Base-by-base conservation (phyloP, 1,284 basidiomycete species). In the Ustilago bromivora region DNA sequence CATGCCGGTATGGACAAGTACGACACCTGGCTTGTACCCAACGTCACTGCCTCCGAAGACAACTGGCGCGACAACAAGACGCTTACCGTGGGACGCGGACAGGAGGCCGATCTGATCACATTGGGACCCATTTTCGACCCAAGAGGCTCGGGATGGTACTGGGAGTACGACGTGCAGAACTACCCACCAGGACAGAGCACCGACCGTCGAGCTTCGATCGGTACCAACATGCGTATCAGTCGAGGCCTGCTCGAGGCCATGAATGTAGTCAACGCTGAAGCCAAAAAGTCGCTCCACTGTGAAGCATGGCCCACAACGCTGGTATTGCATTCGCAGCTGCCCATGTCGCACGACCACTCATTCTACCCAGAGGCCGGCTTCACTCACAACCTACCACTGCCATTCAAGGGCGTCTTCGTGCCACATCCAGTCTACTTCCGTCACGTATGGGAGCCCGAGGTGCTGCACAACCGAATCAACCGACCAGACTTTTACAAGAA, bases 131-230 rank as follows among this genome's bases (percentile, higher is more conserved):
- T 86, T 75, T 86, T 86, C 64, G 84, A 86, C 57, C 84, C 84
- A n/a, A 77, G 84, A 46, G 84, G 82, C 35, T 83, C 82, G 32
- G 84, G 84, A 7, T 86, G 84, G 84, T 86, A 77, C 70, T 86
- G 84, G 84, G 84, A 85, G 71, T 84, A 86, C 69, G 84, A 86
- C 43, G 82, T 86, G 61, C 84, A 86, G 61, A 83, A 85, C 71
- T 86, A 86, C 57, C 84, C 82, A 19, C 66, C 71, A 23, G 84
- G 84, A 2, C 75, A 81, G 64, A 67, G 57, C 58, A 86, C 84
- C 32, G 79, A 84, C 58, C 78, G 84, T 4, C 76, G 84, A 17
- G 84, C 84, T 19, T 84, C 84, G 67, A 85, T 86, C 60, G 84
- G 84, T 17, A 86, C 84, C 49, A 86, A 86, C 69, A 86, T 86